phyloP scores from a whole-genome alignment of 164 flowering plant species.

The grape (Vitis vinifera) region ASM3070453v1 NC_081810.1:15756001-15756500 shows the following conservation, averaged over 20 bases:
- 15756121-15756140: no score
- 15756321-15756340: conserved; percentile 66
- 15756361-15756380: conserved; percentile 14
- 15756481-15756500: conserved; percentile 12
- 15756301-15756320: conserved; percentile 94
- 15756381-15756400: conserved; percentile 18
- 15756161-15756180: no score
- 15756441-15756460: not conserved
- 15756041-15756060: no score
- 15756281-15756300: conserved; percentile 47
- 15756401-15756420: conserved; percentile 13
- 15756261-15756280: conserved; percentile 31
- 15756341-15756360: conserved; percentile 29
- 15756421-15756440: conserved; percentile 14
- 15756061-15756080: no score
- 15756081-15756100: no score
- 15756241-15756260: conserved; percentile 44
- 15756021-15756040: no score
- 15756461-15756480: conserved; percentile 8
- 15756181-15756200: not conserved
- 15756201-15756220: not conserved
- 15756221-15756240: not conserved
- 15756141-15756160: no score
- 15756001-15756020: no score
- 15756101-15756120: no score